A percentile compares a stretch with the other conserved stretches of the same genome.
phyloP scores from a whole-genome alignment of 306 rosid genomes.

The Malus asiatica region DNA sequence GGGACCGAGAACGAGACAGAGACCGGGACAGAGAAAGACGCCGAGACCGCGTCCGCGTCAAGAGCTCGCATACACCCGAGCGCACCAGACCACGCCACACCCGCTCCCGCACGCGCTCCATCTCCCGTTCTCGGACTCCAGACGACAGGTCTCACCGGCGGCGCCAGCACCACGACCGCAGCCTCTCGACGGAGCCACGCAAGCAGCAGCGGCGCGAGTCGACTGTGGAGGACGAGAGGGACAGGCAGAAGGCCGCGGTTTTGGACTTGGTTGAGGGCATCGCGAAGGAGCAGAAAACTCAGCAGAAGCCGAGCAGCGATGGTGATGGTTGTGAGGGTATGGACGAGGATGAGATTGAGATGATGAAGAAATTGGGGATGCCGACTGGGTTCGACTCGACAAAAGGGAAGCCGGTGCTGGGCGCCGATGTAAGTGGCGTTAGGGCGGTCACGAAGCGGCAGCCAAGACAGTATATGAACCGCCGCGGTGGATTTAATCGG shows the following conservation, averaged over 20 bases:
- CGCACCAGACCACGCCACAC: conserved; percentile 56
- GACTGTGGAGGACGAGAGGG: conserved; percentile 47
- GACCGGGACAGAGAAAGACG: conserved; percentile 29
- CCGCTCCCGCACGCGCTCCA: conserved; percentile 49
- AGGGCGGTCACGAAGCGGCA: conserved; percentile 80
- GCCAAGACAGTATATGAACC: conserved; percentile 96
- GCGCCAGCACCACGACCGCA: conserved; percentile 52
- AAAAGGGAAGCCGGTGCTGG: conserved; percentile 80
- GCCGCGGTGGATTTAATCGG: conserved; percentile 96
- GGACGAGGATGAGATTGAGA: conserved; percentile 81
- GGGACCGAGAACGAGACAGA: conserved; percentile 34
- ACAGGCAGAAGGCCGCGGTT: conserved; percentile 56
- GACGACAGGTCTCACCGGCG: conserved; percentile 54
- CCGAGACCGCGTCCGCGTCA: conserved; percentile 49
- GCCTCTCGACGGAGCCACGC: conserved; percentile 66
- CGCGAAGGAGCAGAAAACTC: conserved; percentile 54
- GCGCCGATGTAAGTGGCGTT: conserved; percentile 85
- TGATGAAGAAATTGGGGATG: conserved; percentile 93
- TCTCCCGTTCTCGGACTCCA: conserved; percentile 46
- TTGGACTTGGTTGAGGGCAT: conserved; percentile 79
- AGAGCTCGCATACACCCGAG: conserved; percentile 67
- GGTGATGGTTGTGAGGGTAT: conserved; percentile 20
- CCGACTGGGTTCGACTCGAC: conserved; percentile 83
- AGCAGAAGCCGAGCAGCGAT: conserved; percentile 27
- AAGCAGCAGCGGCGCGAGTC: conserved; percentile 71